Conservation (phyloP, 23 red algal species). For the Rhodosorus marinus region DNA sequence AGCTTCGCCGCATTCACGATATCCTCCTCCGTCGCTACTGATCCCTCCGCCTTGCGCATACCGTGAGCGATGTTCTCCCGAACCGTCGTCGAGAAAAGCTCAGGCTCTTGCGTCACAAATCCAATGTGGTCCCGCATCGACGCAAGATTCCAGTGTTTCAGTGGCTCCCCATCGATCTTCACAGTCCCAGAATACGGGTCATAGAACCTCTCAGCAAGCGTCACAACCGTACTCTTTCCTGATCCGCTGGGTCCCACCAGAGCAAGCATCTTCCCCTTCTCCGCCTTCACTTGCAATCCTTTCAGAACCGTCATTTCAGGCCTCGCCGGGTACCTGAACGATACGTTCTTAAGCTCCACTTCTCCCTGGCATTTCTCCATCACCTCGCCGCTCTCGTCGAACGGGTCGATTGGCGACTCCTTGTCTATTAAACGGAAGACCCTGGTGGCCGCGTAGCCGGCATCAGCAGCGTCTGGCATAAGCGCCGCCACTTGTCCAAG, state of each 20-base stretch:
- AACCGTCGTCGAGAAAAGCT: conserved; percentile 54
- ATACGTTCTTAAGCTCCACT: conserved; percentile 23
- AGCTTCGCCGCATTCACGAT: conserved; percentile 24
- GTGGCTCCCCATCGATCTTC: conserved; percentile 32
- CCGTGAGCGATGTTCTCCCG: conserved; percentile 84
- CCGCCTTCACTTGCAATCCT: conserved; percentile 34
- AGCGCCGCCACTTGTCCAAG: conserved; percentile 57
- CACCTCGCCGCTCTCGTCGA: conserved; percentile 6
- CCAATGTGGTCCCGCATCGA: conserved; percentile 35
- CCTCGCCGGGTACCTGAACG: conserved; percentile 76
- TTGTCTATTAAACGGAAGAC: conserved; percentile 74
- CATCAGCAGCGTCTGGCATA: conserved; percentile 48
- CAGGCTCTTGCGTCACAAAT: conserved; percentile 78
- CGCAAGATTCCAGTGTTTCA: conserved; percentile 26
- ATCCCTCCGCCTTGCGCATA: conserved; percentile 23
- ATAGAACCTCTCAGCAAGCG: conserved; percentile 84
- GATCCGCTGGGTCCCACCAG: conserved; percentile 73
- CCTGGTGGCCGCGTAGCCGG: conserved; percentile 50
- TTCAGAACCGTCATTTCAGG: conserved; percentile 57
- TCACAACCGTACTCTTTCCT: conserved; percentile 70
- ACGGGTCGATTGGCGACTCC: conserved; percentile 46
- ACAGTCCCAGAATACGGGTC: conserved; percentile 33
- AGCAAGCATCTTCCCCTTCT: conserved; percentile 71
- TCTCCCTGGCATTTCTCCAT: conserved; percentile 14
- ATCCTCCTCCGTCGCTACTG: conserved; percentile 34